Conservation (phyloP, 2,329 filamentous ascomycete genomes). For the Paracoccidioides lutzii region DNA sequence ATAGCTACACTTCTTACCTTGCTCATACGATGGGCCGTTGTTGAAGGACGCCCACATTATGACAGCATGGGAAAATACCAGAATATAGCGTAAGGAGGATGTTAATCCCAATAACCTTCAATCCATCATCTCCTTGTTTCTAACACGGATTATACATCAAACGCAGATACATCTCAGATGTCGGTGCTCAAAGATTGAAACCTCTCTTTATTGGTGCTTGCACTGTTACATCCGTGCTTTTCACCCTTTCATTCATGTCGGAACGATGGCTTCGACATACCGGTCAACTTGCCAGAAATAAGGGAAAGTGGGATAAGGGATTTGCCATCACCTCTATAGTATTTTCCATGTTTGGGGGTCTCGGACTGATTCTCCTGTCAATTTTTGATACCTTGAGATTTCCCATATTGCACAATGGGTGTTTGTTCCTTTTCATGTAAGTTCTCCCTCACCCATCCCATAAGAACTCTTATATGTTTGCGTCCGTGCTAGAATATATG, state of each 20-base stretch:
- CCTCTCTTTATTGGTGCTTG: conserved; percentile 51
- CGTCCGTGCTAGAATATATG: background rate
- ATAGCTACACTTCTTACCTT: conserved; percentile 47
- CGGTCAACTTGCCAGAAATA: conserved; percentile 66
- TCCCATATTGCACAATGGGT: conserved; percentile 55
- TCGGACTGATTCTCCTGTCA: conserved; percentile 67
- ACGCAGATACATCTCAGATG: conserved; percentile 37
- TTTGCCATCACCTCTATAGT: conserved; percentile 28
- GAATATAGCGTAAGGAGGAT: conserved; percentile 38
- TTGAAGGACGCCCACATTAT: conserved; percentile 41
- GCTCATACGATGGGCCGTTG: conserved; percentile 42
- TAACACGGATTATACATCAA: conserved; percentile 2
- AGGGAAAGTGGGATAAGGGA: conserved; percentile 26
- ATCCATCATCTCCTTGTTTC: background rate
- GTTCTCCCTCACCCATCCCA: conserved; percentile 5
- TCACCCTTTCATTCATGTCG: conserved; percentile 66
- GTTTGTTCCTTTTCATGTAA: conserved; percentile 67
- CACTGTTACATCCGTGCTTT: conserved; percentile 56
- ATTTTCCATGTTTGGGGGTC: conserved; percentile 63
- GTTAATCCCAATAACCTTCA: background rate
- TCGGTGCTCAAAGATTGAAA: conserved; percentile 46
- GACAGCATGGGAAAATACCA: conserved; percentile 40
- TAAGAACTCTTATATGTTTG: background rate
- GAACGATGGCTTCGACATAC: conserved; percentile 78
- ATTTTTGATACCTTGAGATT: conserved; percentile 74